Evolutionary conservation across 2,329 filamentous ascomycete genomes (phyloP), one percentile per base, ranked within the genome.

Genomic region (Verticillium albo-atrum): DNA sequence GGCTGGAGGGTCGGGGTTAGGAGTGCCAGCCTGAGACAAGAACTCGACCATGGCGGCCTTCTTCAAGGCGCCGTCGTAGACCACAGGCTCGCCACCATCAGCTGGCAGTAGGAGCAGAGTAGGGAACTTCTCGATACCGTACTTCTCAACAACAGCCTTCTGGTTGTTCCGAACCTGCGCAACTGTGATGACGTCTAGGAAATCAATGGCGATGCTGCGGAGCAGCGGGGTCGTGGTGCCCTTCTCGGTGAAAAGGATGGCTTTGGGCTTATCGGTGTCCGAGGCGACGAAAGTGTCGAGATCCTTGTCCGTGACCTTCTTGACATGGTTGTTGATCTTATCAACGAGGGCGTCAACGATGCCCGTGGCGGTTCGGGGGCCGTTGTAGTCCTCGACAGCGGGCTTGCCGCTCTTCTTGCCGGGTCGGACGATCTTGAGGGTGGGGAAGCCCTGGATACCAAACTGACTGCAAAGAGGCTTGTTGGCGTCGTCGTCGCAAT

Each of bases 401-500:
- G 95, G 94, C 78, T 91, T 92, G 64, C 89, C 86, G 1, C 94
- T 93, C 75, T 92, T 96, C 77, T 91, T 92, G 64, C 89, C 86
- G 0, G 95, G 95, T 25, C 87, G 88, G 57, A 98, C 86, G 54
- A 96, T 94, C 82, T 99, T 99, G 64, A 99, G 81, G 0, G 95
- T 98, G 1, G 95, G 95, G 77, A 97, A 99, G 60, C 95, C 95
- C 77, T 97, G 83, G 6, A 99, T 85, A 58, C 92, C 94, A 85
- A 97, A 90, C 66, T 82, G 77, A 54, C 89, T 87, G 74, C 95
- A 99, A 66, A 97, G 84, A 2, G 82, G 80, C 79, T 98, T 98
- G 82, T 98, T 99, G 64, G 81, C 77, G 58, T 97, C 94, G 32
- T 96, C 92, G 70, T 99, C 94, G 75, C 95, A 99, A 75, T 99